Conservation (phyloP, 2,329 filamentous ascomycete species). For the Neofusicoccum kwambonambiense region DNA sequence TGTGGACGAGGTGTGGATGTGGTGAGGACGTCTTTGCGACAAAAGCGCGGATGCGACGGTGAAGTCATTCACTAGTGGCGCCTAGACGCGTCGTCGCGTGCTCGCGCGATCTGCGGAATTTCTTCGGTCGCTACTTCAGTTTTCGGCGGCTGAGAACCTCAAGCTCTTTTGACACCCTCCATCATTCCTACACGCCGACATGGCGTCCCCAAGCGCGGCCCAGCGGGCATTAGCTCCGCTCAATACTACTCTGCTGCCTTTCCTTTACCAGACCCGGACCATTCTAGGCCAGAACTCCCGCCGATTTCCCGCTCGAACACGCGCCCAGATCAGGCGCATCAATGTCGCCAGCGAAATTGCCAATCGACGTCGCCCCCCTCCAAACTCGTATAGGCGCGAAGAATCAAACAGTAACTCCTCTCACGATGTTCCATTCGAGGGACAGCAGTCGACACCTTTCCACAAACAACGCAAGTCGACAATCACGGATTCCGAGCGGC, state of each 20-base stretch:
- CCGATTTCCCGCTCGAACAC: background rate
- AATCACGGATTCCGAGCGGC: slow-evolving; percentile 36
- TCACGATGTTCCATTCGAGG: slow-evolving; percentile 40
- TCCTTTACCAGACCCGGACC: slow-evolving; percentile 71
- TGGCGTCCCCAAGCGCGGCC: background rate
- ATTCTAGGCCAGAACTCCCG: slow-evolving; percentile 35
- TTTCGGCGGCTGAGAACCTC: background rate
- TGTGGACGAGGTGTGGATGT: background rate
- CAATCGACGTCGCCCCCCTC: background rate
- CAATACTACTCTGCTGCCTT: slow-evolving; percentile 55
- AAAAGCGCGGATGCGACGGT: background rate
- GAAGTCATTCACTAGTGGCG: slow-evolving; percentile 1
- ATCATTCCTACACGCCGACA: background rate
- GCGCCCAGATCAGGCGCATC: background rate
- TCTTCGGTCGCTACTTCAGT: background rate
- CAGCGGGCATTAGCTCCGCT: background rate
- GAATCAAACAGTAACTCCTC: background rate
- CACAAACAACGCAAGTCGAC: slow-evolving; percentile 28
- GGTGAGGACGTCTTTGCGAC: background rate
- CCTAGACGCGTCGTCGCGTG: slow-evolving; percentile 14
- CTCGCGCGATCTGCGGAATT: slow-evolving; percentile 13
- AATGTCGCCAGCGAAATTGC: slow-evolving; percentile 8
- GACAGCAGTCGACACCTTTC: background rate
- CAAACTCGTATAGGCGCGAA: background rate
- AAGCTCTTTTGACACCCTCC: background rate